Evolutionary conservation across 768 basidiomycete species (phyloP).

Genomic region (Mrakia hoshinonis): DNA sequence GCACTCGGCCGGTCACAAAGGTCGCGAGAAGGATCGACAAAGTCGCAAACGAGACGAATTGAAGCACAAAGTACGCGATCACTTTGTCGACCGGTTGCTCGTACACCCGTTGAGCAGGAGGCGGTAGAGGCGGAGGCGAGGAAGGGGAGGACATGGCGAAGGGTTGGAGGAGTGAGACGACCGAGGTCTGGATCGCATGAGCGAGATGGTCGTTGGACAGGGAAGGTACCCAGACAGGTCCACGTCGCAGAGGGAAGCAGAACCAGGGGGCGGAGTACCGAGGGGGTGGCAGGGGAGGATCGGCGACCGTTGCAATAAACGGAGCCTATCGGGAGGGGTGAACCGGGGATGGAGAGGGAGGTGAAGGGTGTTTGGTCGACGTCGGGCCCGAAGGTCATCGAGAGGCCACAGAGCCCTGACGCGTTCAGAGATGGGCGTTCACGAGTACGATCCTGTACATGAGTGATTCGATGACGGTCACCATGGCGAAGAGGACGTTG

Average conservation of each 20-base stretch:
- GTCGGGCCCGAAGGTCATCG: too few species aligned
- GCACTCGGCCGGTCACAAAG: neutral
- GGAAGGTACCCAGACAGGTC: neutral
- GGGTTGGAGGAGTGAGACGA: neutral
- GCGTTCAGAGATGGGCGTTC: too few species aligned
- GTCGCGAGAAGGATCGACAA: neutral
- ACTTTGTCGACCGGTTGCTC: neutral
- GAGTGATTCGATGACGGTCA: too few species aligned
- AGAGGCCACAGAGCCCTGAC: too few species aligned
- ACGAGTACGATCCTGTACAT: too few species aligned
- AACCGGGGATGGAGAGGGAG: too few species aligned
- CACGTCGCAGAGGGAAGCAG: too few species aligned
- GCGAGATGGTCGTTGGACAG: neutral
- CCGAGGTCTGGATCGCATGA: neutral
- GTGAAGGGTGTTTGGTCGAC: too few species aligned
- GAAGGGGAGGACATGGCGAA: neutral
- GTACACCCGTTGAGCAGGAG: neutral
- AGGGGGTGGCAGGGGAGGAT: too few species aligned
- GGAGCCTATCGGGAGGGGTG: too few species aligned
- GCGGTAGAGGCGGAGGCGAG: neutral
- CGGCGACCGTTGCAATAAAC: too few species aligned
- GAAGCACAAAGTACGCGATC: neutral
- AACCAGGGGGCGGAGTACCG: too few species aligned
- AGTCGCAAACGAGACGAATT: neutral
- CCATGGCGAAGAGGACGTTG: neutral